Evolutionary conservation across 2,329 filamentous ascomycete species (phyloP), one percentile per base, ranked within the genome.

Genomic region (Talaromyces sp.): DNA sequence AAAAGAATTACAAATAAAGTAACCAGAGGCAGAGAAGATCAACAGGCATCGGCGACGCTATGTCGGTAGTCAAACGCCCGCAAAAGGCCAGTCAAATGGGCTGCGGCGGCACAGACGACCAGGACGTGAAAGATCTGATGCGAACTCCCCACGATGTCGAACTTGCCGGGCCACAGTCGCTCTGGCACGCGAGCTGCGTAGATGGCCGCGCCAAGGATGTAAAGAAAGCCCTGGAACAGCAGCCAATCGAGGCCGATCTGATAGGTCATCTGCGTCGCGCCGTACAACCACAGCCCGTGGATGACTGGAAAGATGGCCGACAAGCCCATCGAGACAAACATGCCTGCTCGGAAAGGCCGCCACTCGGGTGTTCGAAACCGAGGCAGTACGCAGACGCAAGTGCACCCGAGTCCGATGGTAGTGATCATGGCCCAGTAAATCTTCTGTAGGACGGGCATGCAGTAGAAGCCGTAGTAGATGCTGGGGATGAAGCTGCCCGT

Each of bases 51-150:
- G 42, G 82, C 84, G 72, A 82, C 77, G 60, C 81, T 84, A 75
- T 96, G 92, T 70, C 91, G 87, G 72, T 90, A 88, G 75, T 96
- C 91, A 77, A 97, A 96, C 4, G 93, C 93, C 75, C 86, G 89
- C 32, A 90, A 73, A 77, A 98, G 83, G 55, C 91, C 93, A 58
- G 87, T 87, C 63, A 98, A 80, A 79, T 99, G 95, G 27, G 89
- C 85, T 1, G 85, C 83, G 0, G 92, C 93, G 0, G 95, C 95
- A 63, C 92, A 75, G 17, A 98, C 81, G 30, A 99, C 93, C 65
- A 95, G 83, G 44, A 96, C 80, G 78, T 99, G 95, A 75, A 99
- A 99, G 65, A 99, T 89, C 78, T 99, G 95, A 76, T 99, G 95
- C 22, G 92, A 96, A 72, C 88, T 92, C 42, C 95, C 93, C 85